Evolutionary conservation across 257 asterid genomes (phyloP).

Genomic region (Gardenia jasminoides): DNA sequence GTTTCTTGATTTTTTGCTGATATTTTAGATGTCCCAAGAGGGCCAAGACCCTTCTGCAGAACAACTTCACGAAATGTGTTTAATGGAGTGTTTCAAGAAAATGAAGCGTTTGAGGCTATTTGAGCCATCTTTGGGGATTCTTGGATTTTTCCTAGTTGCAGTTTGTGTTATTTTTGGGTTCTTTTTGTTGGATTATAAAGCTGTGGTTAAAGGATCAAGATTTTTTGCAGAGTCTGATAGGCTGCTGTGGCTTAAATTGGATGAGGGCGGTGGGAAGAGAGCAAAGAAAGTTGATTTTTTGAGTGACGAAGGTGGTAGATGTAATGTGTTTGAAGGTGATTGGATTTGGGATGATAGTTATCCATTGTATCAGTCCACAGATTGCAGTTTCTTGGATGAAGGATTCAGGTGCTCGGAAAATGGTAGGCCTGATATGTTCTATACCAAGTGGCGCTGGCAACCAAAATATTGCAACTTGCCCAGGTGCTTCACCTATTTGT

Average conservation of each 20-base stretch:
- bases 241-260: constrained; percentile 55
- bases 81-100: constrained; percentile 53
- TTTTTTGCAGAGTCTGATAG: constrained; percentile 52
- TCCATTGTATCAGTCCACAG: constrained; percentile 73
- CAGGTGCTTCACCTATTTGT: constrained; percentile 40
- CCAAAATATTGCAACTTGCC: constrained; percentile 88
- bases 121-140: constrained; percentile 74
- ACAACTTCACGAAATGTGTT: constrained; percentile 28
- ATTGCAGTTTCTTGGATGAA: constrained; percentile 77
- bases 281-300: constrained; percentile 54
- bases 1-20: neutral
- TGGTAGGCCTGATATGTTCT: constrained; percentile 92
- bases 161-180: constrained; percentile 56
- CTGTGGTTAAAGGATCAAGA: constrained; percentile 49
- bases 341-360: constrained; percentile 97
- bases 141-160: constrained; percentile 55
- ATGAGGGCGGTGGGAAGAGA: constrained; percentile 26
- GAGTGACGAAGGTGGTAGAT: constrained; percentile 49
- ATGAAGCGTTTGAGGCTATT: constrained; percentile 68
- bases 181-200: constrained; percentile 61
- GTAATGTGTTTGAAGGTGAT: constrained; percentile 90
- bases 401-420: constrained; percentile 88
- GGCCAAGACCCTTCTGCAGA: constrained; percentile 34
- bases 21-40: constrained; percentile 24
- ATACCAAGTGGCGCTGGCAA: constrained; percentile 98